Evolutionary conservation across 73 alveolate species (phyloP).

Genomic region (Stentor coeruleus): DNA sequence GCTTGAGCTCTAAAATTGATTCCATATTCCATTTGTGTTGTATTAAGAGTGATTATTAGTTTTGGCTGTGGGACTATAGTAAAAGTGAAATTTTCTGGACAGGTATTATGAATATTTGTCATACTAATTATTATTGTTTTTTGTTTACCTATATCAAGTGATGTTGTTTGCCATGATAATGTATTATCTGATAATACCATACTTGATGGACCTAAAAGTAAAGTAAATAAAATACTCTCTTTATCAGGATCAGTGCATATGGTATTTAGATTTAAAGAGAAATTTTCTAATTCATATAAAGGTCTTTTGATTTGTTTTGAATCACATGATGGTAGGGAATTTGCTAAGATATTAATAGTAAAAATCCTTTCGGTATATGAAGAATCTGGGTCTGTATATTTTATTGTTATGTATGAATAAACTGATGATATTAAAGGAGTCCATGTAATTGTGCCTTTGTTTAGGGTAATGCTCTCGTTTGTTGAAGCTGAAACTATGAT

Average conservation of each 20-base stretch:
- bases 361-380: no score
- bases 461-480: neutral
- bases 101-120: neutral
- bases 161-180: neutral
- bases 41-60: neutral
- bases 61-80: neutral
- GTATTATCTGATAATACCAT: neutral
- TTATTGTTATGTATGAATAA: no score
- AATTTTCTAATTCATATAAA: neutral
- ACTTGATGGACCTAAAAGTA: neutral
- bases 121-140: no score
- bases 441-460: neutral
- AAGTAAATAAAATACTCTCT: neutral
- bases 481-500: neutral
- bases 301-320: no score
- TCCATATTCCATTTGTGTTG: neutral
- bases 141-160: neutral
- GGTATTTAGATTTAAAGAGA: neutral
- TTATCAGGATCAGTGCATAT: neutral
- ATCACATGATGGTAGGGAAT: neutral
- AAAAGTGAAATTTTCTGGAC: neutral
- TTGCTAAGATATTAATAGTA: neutral
- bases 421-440: neutral
- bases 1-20: no score
- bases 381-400: neutral